Base-by-base conservation (phyloP, 164 flowering plant species). In the Aristolochia contorta region DNA sequence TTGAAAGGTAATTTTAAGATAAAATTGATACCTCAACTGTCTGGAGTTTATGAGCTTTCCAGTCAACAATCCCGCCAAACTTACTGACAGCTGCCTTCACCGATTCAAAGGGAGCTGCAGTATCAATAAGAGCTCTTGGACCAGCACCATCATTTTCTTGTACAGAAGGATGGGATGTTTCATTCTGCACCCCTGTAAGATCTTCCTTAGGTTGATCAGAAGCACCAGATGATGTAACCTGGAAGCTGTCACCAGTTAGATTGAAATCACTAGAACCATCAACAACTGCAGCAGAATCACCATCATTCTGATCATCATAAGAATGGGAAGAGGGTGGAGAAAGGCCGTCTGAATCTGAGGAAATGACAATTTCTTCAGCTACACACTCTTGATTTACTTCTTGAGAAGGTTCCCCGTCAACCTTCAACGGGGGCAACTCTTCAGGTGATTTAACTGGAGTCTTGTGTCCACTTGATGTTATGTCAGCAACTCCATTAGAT, bases 41-140 rank as follows among this genome's bases (percentile, higher is more conserved):
- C 66, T 84, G 82, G 57, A 82, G 61, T 69, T 71, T 83, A 69
- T 89, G 98, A 60, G 98, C 96, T 75, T 89, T 92, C 93, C 96
- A 89, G 63, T 89, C 96, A 60, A 83, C 86, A 58, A 89, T 89
- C 41, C 96, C 96, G 62, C 96, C 98, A 73, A 87, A 92, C 76
- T 78, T 89, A 54, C 93, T 79, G 49, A 92, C 98, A 57, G 91
- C 98, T 62, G 81, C 88, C 68, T 81, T 89, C 46, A 92, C 98
- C 53, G 96, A 92, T 59, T 92, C 96, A 70, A 92, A 77, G 50
- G 98, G 98, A 3, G 96, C 86, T 41, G 91, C 74, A 27, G 96
- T 89, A 74, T 89, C 98, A 46, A 92, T 75, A 67, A 80, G 63
- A 53, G 72, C 79, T 77, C 74, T 76, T 53, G 65, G 71, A 41